Conservation (phyloP, 139 green algal species). For the Coccomyxa sp. region DNA sequence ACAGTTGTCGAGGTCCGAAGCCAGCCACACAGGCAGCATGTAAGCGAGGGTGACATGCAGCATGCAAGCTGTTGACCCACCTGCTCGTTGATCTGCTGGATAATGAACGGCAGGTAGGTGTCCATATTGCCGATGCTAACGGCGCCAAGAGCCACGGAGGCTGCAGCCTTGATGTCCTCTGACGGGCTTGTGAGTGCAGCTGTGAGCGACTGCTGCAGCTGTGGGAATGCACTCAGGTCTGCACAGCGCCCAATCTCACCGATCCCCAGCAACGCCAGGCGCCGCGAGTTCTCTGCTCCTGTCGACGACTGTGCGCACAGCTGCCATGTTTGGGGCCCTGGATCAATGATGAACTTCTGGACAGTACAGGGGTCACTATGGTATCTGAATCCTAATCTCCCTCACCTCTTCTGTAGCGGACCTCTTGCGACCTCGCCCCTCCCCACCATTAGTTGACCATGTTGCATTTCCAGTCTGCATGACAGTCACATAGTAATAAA, state of each 20-base stretch:
- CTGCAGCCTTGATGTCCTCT: conserved; percentile 79
- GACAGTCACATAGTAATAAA: not conserved
- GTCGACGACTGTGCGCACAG: conserved; percentile 9
- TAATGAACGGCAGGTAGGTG: conserved; percentile 72
- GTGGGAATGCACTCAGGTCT: conserved; percentile 57
- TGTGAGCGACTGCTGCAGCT: conserved; percentile 26
- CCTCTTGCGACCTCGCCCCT: not conserved
- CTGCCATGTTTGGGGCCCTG: not conserved
- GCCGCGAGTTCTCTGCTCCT: conserved; percentile 21
- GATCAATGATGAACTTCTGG: too few species aligned
- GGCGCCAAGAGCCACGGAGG: conserved; percentile 77
- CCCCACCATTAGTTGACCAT: not conserved
- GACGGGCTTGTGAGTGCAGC: not conserved
- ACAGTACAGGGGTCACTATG: too few species aligned
- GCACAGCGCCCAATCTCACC: conserved; percentile 75
- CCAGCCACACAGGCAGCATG: too few species aligned
- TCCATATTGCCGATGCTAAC: conserved; percentile 70
- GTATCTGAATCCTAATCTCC: too few species aligned
- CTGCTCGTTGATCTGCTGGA: conserved; percentile 51
- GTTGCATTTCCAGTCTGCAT: not conserved
- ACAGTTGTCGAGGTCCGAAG: not conserved
- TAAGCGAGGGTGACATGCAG: too few species aligned
- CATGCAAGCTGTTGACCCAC: conserved; percentile 5
- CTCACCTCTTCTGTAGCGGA: not conserved
- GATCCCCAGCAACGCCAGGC: conserved; percentile 81